Evolutionary conservation across 495 filamentous ascomycete genomes (phyloP), one percentile per base, ranked within the genome.

Genomic region (Hypomontagnella submonticulosa): DNA sequence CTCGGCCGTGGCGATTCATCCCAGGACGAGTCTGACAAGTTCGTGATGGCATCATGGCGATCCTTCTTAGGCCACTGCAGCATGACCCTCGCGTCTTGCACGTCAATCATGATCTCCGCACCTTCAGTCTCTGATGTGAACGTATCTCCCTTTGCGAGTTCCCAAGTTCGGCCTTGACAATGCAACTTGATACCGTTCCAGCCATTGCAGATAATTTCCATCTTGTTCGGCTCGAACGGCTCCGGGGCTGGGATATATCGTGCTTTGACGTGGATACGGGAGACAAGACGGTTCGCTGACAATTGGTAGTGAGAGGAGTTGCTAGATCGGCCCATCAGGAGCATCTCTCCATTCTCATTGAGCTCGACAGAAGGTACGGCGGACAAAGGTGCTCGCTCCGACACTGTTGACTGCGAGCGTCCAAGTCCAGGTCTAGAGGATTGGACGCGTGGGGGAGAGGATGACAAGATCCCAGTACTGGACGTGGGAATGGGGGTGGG

Each of bases 171-270:
- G 19, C 93, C 93, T 76, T 93, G 90, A 77, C 91, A 97, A 77
- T 97, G 93, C 57, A 99, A 79, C 75, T 92, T 97, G 48, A 94
- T 83, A 10, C 95, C 94, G 76, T 99, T 99, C 93, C 94, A 97
- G 13, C 95, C 95, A 71, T 89, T 85, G 77, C 95, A 99, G 73
- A 90, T 84, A 55, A 99, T 88, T 74, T 92, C 89, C 47, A 98
- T 84, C 76, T 86, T 87, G 69, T 86, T 87, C 57, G 83, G 81
- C 63, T 89, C 88, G 61, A 86, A 80, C 4, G 84, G 78, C 23
- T 85, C 84, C 4, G 78, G 62, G 7, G 89, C 85, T 2, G 89
- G 82, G 46, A 92, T 87, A 74, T 95, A 99, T 27, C 86, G 83
- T 57, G 93, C 93, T 72, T 92, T 89, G 75, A 97, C 90, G 73